Base-by-base conservation (phyloP, 108 stramenopile species). In the Mediolabrus comicus region DNA sequence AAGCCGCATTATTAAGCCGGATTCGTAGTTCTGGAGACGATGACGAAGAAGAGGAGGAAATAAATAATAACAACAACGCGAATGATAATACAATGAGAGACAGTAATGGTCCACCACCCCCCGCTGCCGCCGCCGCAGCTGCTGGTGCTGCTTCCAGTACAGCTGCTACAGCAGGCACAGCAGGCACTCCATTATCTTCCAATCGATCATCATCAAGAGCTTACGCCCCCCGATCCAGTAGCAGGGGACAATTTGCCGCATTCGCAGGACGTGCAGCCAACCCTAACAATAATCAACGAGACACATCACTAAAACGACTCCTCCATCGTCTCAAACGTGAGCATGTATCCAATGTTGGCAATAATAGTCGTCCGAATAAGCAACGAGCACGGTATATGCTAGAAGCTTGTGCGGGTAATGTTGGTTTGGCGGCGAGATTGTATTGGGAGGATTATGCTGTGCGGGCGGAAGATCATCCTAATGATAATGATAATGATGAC, bases 381-480 rank as follows among this genome's bases (percentile, higher is more conserved):
- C 19, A 58, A 4, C 71, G 77, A 29, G 85, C 85, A 0, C 56
- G 54, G 3, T 77, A 83, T 58, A 56, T 90, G 0, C 56, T 93
- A 26, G 88, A 90, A 65, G 87, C 86, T 3, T 71, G 79, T 13
- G 87, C 78, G 29, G 90, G 90, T 7, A 80, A 91, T 67, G 63
- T 91, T 28, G 68, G 74, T 2, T 49, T 91, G 82, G 92, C 92
- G 19, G 75, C 74, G 4, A 72, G 82, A 14, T 66, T 94, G 16
- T 94, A 87, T 65, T 91, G 87, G 87, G 92, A 94, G 58, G 84
- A 94, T 69, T 86, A 75, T 64, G 65, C 89, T 41, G 86, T 84
- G 0, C 46, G 36, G 25, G 46, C 16, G 30, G 63, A 59, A 16
- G 27, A 8, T 0, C 38, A 27, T 0, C 16, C 7, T 30, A 25